A percentile compares a stretch with the other conserved stretches of the same genome.
Conservation (phyloP, 2,329 filamentous ascomycete species). For the Phaeosphaeria sp. region DNA sequence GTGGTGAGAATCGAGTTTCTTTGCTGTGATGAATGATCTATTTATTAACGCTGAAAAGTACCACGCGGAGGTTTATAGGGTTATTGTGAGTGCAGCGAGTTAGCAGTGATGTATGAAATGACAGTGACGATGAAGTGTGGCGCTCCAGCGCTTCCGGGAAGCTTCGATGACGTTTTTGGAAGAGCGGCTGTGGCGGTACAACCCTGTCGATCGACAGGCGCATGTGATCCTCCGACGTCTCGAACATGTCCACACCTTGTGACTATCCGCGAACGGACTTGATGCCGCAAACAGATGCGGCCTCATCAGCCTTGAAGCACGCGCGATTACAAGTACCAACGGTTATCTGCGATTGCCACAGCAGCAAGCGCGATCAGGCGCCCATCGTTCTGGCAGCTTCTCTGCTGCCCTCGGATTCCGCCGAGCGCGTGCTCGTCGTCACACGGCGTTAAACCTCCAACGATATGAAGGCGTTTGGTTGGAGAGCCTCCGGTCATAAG, state of each 20-base stretch:
- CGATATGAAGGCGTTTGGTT: conserved; percentile 11
- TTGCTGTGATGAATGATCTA: background rate
- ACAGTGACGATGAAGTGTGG: conserved; percentile 7
- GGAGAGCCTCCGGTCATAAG: conserved; percentile 12
- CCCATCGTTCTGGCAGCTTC: background rate
- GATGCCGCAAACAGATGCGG: background rate
- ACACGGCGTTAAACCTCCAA: conserved; percentile 16
- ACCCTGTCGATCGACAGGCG: background rate
- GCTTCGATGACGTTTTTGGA: conserved; percentile 1
- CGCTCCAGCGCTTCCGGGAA: conserved; percentile 1
- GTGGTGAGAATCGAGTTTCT: background rate
- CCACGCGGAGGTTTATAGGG: background rate
- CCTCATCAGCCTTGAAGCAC: background rate
- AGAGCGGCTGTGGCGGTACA: background rate
- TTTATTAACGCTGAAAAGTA: background rate
- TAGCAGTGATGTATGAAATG: background rate
- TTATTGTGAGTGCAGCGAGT: background rate
- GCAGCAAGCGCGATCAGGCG: background rate
- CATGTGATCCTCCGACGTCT: background rate
- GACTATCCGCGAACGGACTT: background rate
- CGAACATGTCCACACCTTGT: background rate
- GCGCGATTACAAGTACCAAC: background rate
- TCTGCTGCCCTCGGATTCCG: conserved; percentile 2
- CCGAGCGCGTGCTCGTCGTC: conserved; percentile 19
- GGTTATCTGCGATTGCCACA: background rate